A percentile compares a stretch with the other conserved stretches of the same genome.
Evolutionary conservation across 2,329 filamentous ascomycete species (phyloP).

Genomic region (Cercospora sp.): DNA sequence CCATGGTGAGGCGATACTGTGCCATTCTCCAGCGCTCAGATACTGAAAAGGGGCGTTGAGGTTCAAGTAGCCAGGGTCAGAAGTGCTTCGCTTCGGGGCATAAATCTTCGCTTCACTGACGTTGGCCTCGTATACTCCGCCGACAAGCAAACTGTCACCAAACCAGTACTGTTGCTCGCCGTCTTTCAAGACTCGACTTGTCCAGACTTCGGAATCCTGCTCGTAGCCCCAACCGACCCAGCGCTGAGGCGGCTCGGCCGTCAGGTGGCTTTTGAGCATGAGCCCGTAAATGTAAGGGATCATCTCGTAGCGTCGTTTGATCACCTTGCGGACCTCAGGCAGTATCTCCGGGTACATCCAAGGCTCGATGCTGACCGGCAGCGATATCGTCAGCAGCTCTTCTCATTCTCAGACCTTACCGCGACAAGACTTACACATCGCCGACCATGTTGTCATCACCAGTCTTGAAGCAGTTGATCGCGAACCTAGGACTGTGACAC

Average conservation of each 20-base stretch:
- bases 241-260: slow-evolving; percentile 64
- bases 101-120: slow-evolving; percentile 59
- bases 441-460: slow-evolving; percentile 65
- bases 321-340: slow-evolving; percentile 61
- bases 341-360: slow-evolving; percentile 74
- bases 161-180: slow-evolving; percentile 75
- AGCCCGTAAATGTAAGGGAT: slow-evolving; percentile 71
- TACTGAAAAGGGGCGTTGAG: slow-evolving; percentile 62
- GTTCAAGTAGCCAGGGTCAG: slow-evolving; percentile 60
- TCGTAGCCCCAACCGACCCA: slow-evolving; percentile 77
- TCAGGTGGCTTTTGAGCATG: slow-evolving; percentile 61
- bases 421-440: slow-evolving; percentile 69
- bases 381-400: background rate
- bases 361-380: slow-evolving; percentile 58
- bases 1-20: slow-evolving; percentile 54
- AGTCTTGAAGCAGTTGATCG: slow-evolving; percentile 79
- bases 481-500: slow-evolving; percentile 67
- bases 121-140: slow-evolving; percentile 66
- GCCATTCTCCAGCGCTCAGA: slow-evolving; percentile 56
- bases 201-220: slow-evolving; percentile 65
- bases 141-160: slow-evolving; percentile 64
- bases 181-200: slow-evolving; percentile 54
- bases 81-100: slow-evolving; percentile 52
- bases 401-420: slow-evolving; percentile 39
- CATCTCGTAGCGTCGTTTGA: slow-evolving; percentile 69